A percentile compares a stretch with the other conserved stretches of the same genome.
Conservation (phyloP, 148 eudicot species). For the Vaccinium vitisidaea region DNA sequence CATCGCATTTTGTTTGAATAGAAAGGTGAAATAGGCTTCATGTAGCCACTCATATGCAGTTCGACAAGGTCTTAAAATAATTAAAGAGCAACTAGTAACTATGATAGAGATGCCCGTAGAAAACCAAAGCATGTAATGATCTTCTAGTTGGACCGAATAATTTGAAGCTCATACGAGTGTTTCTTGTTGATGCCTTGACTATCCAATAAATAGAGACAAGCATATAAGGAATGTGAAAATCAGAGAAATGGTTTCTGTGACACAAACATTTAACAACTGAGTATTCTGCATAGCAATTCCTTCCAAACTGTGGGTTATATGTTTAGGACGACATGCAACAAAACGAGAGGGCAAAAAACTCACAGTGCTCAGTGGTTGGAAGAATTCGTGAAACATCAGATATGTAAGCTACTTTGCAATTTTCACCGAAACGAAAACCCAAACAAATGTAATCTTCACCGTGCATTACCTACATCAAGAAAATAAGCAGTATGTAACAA, state of each 20-base stretch:
- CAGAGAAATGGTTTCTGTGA: neutral
- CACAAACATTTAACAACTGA: too few species aligned
- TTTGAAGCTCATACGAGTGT: neutral
- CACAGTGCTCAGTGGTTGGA: constrained; percentile 61
- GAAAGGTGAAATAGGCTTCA: too few species aligned
- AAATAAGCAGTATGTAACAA: constrained; percentile 10
- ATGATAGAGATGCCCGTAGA: neutral
- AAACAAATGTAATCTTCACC: constrained; percentile 95
- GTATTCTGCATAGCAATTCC: neutral
- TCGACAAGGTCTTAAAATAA: neutral
- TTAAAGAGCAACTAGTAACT: neutral
- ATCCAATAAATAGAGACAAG: neutral
- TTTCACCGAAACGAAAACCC: constrained; percentile 86
- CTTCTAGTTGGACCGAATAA: neutral
- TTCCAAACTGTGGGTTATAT: neutral
- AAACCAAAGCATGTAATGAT: constrained; percentile 1
- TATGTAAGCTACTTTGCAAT: constrained; percentile 70
- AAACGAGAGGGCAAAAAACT: constrained; percentile 26
- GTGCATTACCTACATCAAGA: constrained; percentile 81
- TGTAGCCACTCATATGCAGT: too few species aligned
- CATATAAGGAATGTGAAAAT: neutral
- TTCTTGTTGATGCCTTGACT: neutral
- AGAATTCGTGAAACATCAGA: constrained; percentile 90
- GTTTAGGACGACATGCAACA: neutral
- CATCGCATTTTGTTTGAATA: neutral